phyloP scores from a whole-genome alignment of 805 yeast genomes.

The Teunomyces tritomae region DNA sequence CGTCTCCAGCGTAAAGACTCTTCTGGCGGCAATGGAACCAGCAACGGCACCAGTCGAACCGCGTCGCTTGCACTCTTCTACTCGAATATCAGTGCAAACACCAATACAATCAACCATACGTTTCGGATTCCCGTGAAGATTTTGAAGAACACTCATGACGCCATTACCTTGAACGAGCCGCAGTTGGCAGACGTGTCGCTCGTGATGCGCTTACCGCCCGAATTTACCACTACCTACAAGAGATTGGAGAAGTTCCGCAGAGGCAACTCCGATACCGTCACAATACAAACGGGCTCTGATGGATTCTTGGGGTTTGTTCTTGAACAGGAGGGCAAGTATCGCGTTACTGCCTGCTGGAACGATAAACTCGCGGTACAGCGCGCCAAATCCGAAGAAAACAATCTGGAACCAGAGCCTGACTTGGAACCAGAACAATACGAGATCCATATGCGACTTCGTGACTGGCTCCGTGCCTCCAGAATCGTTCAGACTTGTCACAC shows the following conservation, averaged over 20 bases:
- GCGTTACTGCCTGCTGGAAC: constrained; percentile 60
- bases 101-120: constrained; percentile 56
- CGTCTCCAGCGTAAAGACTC: constrained; percentile 48
- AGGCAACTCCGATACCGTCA: constrained; percentile 45
- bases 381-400: constrained; percentile 14
- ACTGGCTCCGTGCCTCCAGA: constrained; percentile 67
- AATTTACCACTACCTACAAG: constrained; percentile 52
- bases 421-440: constrained; percentile 22
- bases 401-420: constrained; percentile 7
- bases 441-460: constrained; percentile 53
- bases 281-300: constrained; percentile 46
- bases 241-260: constrained; percentile 65
- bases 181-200: constrained; percentile 53
- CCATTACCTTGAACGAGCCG: constrained; percentile 57
- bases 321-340: constrained; percentile 52
- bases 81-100: constrained; percentile 41
- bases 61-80: constrained; percentile 58
- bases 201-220: constrained; percentile 50
- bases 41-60: constrained; percentile 30
- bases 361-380: constrained; percentile 46
- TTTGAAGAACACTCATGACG: constrained; percentile 52
- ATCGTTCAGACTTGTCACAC: constrained; percentile 61
- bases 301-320: constrained; percentile 54
- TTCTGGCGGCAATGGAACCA: constrained; percentile 20
- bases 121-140: constrained; percentile 71